Percentiles rank a stretch among this genome's conserved stretches.
These are phyloP conservation scores for Penicillium paxilli DNA, from an alignment of 495 filamentous ascomycete genomes.

Conservation along the genomic window DNA sequence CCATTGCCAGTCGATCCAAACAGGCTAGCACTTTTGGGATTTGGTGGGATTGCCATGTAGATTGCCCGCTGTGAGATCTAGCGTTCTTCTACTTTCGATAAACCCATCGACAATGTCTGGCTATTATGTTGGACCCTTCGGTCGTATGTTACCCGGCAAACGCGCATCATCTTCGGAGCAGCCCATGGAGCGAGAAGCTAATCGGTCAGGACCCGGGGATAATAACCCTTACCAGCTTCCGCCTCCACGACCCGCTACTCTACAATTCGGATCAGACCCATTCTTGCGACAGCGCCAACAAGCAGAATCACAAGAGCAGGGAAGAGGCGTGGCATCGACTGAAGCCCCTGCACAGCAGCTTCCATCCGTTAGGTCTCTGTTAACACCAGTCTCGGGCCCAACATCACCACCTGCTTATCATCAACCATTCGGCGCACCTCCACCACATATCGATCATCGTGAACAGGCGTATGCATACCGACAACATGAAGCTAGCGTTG, in stretches of 20 bases:
- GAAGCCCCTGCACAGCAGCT: constrained; percentile 29
- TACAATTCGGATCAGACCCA: constrained; percentile 47
- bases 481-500: constrained; percentile 22
- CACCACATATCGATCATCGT: constrained; percentile 18
- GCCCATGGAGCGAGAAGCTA: constrained; percentile 34
- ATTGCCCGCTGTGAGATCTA: neutral
- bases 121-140: constrained; percentile 49
- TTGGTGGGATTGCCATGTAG: constrained; percentile 2
- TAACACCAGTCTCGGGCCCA: constrained; percentile 38
- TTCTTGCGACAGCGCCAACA: constrained; percentile 35
- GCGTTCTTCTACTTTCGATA: neutral
- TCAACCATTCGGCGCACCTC: constrained; percentile 21
- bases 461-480: constrained; percentile 22
- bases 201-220: constrained; percentile 36
- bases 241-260: constrained; percentile 42
- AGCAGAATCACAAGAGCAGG: constrained; percentile 28
- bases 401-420: constrained; percentile 34
- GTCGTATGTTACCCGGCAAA: constrained; percentile 46
- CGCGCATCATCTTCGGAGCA: constrained; percentile 31
- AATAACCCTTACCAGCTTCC: constrained; percentile 51
- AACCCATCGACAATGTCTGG: constrained; percentile 35
- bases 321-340: constrained; percentile 11
- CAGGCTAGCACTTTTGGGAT: neutral
- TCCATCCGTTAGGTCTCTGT: constrained; percentile 49
- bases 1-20: neutral